Percentiles rank a stretch among this genome's conserved stretches.
Conservation (phyloP, 768 basidiomycete genomes). For the Saitozyma sp. region DNA sequence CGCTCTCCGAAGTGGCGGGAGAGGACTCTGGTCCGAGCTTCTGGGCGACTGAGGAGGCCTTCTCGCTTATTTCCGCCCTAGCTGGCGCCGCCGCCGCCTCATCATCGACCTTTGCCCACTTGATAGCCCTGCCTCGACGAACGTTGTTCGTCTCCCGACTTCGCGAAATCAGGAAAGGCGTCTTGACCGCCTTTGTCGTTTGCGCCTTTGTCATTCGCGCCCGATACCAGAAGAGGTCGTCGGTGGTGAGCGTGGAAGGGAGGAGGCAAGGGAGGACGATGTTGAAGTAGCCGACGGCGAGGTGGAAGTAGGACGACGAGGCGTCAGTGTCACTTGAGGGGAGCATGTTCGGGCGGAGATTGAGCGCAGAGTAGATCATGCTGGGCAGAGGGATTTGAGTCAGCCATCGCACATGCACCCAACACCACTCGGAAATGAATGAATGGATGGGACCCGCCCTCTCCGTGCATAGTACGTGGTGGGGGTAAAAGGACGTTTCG, state of each 20-base stretch:
- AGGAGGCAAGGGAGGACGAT: constrained; percentile 74
- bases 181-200: constrained; percentile 66
- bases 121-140: constrained; percentile 63
- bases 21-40: not conserved
- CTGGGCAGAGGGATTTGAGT: constrained; percentile 43
- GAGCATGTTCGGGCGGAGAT: constrained; percentile 65
- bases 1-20: constrained; percentile 19
- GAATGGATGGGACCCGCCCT: too few species aligned
- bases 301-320: constrained; percentile 69
- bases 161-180: constrained; percentile 63
- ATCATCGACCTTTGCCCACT: constrained; percentile 76
- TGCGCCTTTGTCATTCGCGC: constrained; percentile 69
- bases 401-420: constrained; percentile 2
- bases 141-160: constrained; percentile 66
- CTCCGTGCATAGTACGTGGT: too few species aligned
- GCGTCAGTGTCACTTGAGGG: constrained; percentile 33
- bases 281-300: constrained; percentile 80
- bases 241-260: constrained; percentile 53
- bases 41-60: not conserved
- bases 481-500: too few species aligned
- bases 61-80: constrained; percentile 8
- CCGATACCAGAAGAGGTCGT: constrained; percentile 69
- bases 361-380: constrained; percentile 84
- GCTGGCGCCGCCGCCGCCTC: constrained; percentile 5
- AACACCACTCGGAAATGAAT: too few species aligned